Evolutionary conservation across 2,329 filamentous ascomycete genomes (phyloP).

Genomic region (Scleromitrula shiraiana): DNA sequence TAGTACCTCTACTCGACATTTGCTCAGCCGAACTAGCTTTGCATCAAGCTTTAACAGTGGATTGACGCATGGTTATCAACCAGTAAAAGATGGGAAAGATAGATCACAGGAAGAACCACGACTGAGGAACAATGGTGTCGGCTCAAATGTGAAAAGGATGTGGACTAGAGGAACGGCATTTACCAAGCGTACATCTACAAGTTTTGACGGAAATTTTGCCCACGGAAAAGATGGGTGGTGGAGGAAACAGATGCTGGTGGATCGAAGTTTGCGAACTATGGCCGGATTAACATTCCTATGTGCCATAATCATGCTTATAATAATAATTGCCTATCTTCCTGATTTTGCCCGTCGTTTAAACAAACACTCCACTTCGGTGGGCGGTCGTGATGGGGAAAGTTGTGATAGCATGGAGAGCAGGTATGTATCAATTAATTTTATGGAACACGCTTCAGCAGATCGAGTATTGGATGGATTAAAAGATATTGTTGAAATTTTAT

Average conservation of each 20-base stretch:
- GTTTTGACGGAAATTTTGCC: slow-evolving; percentile 19
- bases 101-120: not conserved
- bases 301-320: slow-evolving; percentile 15
- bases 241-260: slow-evolving; percentile 20
- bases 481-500: too few relatives aligned
- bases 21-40: slow-evolving; percentile 1
- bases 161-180: slow-evolving; percentile 1
- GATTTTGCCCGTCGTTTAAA: slow-evolving; percentile 12
- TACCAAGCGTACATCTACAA: not conserved
- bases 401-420: slow-evolving; percentile 12
- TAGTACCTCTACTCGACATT: not conserved
- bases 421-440: too few relatives aligned
- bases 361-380: slow-evolving; percentile 11
- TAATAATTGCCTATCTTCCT: slow-evolving; percentile 13
- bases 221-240: slow-evolving; percentile 17
- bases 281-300: slow-evolving; percentile 16
- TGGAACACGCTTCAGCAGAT: too few relatives aligned
- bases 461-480: too few relatives aligned
- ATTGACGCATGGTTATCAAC: not conserved
- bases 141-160: slow-evolving; percentile 1
- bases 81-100: not conserved
- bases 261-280: slow-evolving; percentile 18
- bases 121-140: not conserved
- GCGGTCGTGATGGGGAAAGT: slow-evolving; percentile 15
- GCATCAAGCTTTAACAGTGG: not conserved